Conservation (phyloP, 2,329 filamentous ascomycete genomes). For the Periglandula ipomoeae region DNA sequence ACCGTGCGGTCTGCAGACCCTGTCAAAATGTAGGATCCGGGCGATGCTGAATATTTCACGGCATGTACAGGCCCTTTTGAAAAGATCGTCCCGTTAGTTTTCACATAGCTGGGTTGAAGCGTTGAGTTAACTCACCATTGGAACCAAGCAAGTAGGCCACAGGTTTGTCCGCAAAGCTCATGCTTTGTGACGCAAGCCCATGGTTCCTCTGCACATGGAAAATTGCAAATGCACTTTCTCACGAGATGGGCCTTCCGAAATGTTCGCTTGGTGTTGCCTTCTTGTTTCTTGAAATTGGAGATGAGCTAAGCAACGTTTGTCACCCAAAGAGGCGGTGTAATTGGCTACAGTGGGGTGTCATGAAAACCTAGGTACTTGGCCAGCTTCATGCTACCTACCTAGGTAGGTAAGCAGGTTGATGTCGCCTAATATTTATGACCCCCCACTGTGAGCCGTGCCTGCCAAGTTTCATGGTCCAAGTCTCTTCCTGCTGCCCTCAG, state of each 20-base stretch:
- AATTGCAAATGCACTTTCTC: background rate
- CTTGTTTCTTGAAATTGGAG: background rate
- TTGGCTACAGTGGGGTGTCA: constrained; percentile 3
- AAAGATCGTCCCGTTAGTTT: background rate
- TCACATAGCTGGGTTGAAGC: background rate
- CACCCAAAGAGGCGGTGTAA: background rate
- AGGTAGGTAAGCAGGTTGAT: no score
- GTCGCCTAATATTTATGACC: no score
- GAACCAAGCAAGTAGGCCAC: constrained; percentile 49
- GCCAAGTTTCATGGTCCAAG: no score
- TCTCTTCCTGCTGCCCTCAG: no score
- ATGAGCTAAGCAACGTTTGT: constrained; percentile 1
- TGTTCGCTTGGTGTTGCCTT: background rate
- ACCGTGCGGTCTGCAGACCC: constrained; percentile 79
- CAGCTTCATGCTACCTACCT: no score
- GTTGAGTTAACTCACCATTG: constrained; percentile 35
- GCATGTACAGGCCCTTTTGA: constrained; percentile 59
- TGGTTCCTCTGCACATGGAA: background rate
- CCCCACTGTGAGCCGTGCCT: no score
- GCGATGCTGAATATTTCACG: constrained; percentile 61
- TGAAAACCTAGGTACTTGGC: no score
- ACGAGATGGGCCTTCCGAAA: background rate
- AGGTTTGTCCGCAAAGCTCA: constrained; percentile 40
- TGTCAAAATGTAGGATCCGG: constrained; percentile 71
- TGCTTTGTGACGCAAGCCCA: constrained; percentile 12